Base-by-base conservation (phyloP, 1,139 yeast species). In the Kazachstania sp. region DNA sequence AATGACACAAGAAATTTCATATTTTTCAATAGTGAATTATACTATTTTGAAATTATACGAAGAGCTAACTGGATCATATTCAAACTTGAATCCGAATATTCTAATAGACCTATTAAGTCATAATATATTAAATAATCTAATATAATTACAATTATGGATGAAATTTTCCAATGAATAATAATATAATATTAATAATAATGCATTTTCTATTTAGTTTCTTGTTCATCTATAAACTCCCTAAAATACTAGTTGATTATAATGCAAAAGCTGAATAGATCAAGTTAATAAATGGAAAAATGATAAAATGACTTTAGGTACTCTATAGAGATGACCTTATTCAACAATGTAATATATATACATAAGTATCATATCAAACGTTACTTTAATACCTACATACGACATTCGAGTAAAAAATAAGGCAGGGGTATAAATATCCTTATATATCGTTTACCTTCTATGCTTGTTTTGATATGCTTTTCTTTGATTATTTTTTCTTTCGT, bases 41-140 rank as follows among this genome's bases (percentile, higher is more conserved):
- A 90, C 58, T 58, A 78, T 9, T 66, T 88, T 46, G 98, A 92
- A 63, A 72, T 92, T 11, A 56, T 81, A 11, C 74, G 98, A 66
- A 74, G 98, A 57, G 86, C 92, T 79, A 67, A 87, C 49, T 92
- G 98, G 98, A 78, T 90, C 45, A 78, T 86, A 56, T 71, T 90
- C 60, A 83, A 94, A 62, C 69, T 88, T 31, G 97, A 90, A 58
- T 77, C 85, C 37, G 97, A 90, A 63, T 82, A 58, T 47, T 55
- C 66, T 34, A 63, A 28, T 12, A 43, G 38, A 36, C 43, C 43
- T 9, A 18, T 36, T 11, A 45, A 45, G 31, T 23, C 31, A 12
- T 44, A 37, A 44, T 15, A 32, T 9, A 3, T 5, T 9, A 23
- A 23, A 23, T 4, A 23, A 4, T 2, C 28, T 23, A 23, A 3